A percentile compares a stretch with the other conserved stretches of the same genome.
Conservation (phyloP, 2,329 filamentous ascomycete genomes). For the Gnomoniopsis smithogilvyi region DNA sequence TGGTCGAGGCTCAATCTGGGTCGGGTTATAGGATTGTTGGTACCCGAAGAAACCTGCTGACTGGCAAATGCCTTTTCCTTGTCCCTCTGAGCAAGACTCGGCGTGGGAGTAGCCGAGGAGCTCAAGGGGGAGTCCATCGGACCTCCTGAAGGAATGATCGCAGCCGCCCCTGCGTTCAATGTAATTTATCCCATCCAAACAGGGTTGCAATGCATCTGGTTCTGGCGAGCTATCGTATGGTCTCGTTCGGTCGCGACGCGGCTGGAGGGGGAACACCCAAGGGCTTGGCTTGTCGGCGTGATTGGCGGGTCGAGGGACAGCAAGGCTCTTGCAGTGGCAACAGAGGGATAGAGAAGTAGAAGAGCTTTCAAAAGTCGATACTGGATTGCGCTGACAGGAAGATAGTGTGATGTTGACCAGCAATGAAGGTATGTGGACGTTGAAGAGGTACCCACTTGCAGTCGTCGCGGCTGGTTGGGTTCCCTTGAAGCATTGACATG, state of each 20-base stretch:
- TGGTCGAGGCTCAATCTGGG: constrained; percentile 53
- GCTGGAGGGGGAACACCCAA: background rate
- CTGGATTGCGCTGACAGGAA: too few relatives aligned
- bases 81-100: constrained; percentile 25
- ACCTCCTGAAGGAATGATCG: constrained; percentile 28
- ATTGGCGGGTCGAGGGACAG: background rate
- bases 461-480: background rate
- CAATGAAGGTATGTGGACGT: background rate
- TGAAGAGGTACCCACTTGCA: background rate
- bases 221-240: background rate
- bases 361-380: background rate
- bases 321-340: background rate
- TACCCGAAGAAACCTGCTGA: constrained; percentile 36
- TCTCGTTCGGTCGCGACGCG: background rate
- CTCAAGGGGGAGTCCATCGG: constrained; percentile 41
- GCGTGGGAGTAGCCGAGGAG: constrained; percentile 50
- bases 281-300: background rate
- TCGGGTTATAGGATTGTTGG: constrained; percentile 32
- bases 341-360: background rate
- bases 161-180: constrained; percentile 27
- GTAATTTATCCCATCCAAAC: constrained; percentile 15
- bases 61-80: constrained; percentile 49
- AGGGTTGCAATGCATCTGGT: background rate
- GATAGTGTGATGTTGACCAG: background rate
- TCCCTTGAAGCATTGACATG: background rate